Conservation (phyloP, 176 grass and related monocot genomes). For the Luzula sylvatica region DNA sequence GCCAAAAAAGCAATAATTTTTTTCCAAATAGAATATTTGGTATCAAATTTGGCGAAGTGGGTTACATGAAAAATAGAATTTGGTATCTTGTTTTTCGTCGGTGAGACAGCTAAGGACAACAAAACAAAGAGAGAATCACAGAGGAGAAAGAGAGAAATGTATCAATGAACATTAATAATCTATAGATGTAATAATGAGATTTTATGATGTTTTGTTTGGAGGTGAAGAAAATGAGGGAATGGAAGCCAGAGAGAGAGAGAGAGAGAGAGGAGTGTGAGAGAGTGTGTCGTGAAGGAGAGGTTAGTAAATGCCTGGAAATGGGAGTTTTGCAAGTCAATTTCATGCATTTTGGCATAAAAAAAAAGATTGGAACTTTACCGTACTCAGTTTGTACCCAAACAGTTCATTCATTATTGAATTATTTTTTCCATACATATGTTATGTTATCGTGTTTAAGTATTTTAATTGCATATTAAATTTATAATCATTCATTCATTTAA, state of each 20-base stretch:
- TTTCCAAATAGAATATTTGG: no score
- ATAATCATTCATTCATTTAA: no score
- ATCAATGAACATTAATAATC: neutral
- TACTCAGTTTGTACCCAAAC: no score
- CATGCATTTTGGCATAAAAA: neutral
- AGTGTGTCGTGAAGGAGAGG: constrained; percentile 4
- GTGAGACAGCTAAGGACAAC: constrained; percentile 12
- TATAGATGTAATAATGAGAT: constrained; percentile 4
- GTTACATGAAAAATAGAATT: neutral
- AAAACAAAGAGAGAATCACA: constrained; percentile 10
- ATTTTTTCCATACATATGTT: no score
- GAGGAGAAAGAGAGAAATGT: neutral
- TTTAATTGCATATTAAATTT: no score
- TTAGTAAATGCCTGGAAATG: constrained; percentile 11
- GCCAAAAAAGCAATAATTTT: constrained; percentile 14
- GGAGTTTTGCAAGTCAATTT: constrained; percentile 5
- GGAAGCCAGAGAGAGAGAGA: neutral
- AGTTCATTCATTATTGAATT: no score
- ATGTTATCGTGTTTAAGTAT: no score
- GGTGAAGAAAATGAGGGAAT: neutral
- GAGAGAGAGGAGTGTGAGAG: neutral
- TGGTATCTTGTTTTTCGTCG: neutral
- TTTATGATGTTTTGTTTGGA: neutral
- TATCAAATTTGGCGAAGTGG: constrained; percentile 4
- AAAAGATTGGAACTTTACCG: no score